Base-by-base conservation (phyloP, 2,329 filamentous ascomycete species). In the Nannizziopsis barbatae region DNA sequence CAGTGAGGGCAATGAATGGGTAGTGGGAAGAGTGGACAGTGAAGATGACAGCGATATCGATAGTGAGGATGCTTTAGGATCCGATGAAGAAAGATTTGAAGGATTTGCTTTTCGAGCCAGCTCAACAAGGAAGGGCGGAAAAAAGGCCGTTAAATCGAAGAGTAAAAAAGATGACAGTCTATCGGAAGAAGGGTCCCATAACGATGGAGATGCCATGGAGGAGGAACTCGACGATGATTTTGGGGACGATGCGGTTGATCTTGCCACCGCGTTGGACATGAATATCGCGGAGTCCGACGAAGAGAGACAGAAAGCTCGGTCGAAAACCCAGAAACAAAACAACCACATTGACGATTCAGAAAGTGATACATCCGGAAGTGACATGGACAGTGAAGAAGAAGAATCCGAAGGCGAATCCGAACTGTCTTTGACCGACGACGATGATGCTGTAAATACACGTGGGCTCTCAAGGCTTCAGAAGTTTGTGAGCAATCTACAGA, bases 1-100 rank as follows among this genome's bases (percentile, higher is more conserved):
- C 60, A 86, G 83, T 52, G 85, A 89, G 52, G 88, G 87, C 17
- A 85, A 93, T 58, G 80, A 85, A 60, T 95, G 87, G 87, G 81
- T 76, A 43, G 72, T 94, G 44, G 88, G 89, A 20, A 71, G 80
- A 42, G 79, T 82, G 17, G 77, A 75, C 42, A 77, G 75, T 39
- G 80, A 83, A 46, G 75, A 83, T 53, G 82, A 85, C 57, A 80
- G 76, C 47, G 80, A 83, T 53, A 70, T 86, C 49, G 81, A 85
- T 61, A 83, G 78, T 55, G 81, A 85, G 61, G 86, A 93, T 59
- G 89, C 90, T 1, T 87, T 95, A 72, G 86, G 87, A 2, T 82
- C 86, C 58, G 89, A 95, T 59, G 82, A 92, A 59, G 89, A 94
- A 62, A 77, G 75, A 53, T 93, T 94, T 55, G 80, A 87, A 54